phyloP scores from a whole-genome alignment of 371 early-diverging fungal species.

The Capillidium heterosporum region DNA sequence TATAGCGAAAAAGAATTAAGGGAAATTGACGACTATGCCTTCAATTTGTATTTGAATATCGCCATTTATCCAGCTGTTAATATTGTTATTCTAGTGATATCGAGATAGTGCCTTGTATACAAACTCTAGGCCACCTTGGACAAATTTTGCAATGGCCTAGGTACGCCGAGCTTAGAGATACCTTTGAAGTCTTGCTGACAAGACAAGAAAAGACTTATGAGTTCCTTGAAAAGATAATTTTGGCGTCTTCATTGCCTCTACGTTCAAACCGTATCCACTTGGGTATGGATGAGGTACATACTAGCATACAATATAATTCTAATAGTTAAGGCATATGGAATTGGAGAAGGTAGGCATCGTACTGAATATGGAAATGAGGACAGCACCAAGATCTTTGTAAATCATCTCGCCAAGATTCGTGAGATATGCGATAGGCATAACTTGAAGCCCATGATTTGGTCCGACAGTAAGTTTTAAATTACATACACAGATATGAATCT shows the following conservation, averaged over 20 bases:
- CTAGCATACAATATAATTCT: background rate
- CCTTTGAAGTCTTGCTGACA: conserved; percentile 52
- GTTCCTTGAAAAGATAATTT: conserved; percentile 53
- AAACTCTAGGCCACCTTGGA: conserved; percentile 75
- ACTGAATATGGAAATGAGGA: conserved; percentile 57
- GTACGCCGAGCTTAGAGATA: conserved; percentile 55
- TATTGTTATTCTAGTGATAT: conserved; percentile 30
- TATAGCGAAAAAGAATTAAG: conserved; percentile 47
- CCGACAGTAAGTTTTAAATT: conserved; percentile 40
- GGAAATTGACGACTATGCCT: conserved; percentile 58
- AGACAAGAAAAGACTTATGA: conserved; percentile 55
- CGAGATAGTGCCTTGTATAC: conserved; percentile 77
- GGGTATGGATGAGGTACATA: conserved; percentile 59
- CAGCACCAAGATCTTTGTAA: conserved; percentile 48
- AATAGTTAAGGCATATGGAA: conserved; percentile 38
- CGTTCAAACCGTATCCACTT: conserved; percentile 62
- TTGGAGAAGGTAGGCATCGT: conserved; percentile 64
- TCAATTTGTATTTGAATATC: conserved; percentile 32
- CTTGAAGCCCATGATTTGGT: conserved; percentile 69
- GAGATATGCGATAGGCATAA: conserved; percentile 41
- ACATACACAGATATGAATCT: background rate
- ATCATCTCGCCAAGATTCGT: conserved; percentile 50
- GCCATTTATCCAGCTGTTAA: background rate
- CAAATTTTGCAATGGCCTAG: conserved; percentile 80
- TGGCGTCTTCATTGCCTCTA: conserved; percentile 38